Percentiles rank a stretch among this genome's conserved stretches.
Evolutionary conservation across 78 protist genomes (phyloP).

Genomic region (Dictyostelium citrinum): DNA sequence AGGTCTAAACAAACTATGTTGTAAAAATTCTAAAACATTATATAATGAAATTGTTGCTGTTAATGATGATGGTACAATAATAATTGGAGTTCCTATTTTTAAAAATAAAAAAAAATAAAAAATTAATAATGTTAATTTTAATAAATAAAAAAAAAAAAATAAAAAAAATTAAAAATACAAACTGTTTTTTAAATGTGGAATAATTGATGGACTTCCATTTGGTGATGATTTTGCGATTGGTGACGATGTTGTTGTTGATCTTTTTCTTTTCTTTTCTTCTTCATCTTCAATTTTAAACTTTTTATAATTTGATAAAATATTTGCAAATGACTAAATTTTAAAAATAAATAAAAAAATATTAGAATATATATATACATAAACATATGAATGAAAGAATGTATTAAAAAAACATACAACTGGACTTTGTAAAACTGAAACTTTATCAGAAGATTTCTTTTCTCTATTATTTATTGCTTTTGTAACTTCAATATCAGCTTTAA

Average conservation of each 20-base stretch:
- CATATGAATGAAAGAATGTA: too few relatives aligned
- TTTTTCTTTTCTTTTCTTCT: constrained; percentile 14
- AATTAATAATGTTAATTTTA: too few relatives aligned
- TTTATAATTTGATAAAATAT: constrained; percentile 34
- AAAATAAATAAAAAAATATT: neutral
- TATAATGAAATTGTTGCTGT: constrained; percentile 53
- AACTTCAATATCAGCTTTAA: constrained; percentile 21
- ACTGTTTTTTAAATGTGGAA: constrained; percentile 14
- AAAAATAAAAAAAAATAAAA: neutral
- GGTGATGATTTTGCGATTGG: neutral
- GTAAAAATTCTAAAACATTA: constrained; percentile 49
- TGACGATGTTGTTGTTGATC: neutral
- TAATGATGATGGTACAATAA: constrained; percentile 69
- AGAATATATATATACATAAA: neutral
- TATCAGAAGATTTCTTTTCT: constrained; percentile 27
- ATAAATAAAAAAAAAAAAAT: neutral
- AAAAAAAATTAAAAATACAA: neutral
- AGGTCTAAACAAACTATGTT: constrained; percentile 11
- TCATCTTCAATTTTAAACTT: constrained; percentile 53
- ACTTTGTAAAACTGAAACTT: constrained; percentile 31
- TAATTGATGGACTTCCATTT: neutral
- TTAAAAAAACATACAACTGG: constrained; percentile 4
- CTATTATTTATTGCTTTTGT: constrained; percentile 28
- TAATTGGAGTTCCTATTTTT: constrained; percentile 61
- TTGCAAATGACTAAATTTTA: neutral